Evolutionary conservation across 1,284 basidiomycete species (phyloP).

Genomic region (Anthracocystis walkeri): DNA sequence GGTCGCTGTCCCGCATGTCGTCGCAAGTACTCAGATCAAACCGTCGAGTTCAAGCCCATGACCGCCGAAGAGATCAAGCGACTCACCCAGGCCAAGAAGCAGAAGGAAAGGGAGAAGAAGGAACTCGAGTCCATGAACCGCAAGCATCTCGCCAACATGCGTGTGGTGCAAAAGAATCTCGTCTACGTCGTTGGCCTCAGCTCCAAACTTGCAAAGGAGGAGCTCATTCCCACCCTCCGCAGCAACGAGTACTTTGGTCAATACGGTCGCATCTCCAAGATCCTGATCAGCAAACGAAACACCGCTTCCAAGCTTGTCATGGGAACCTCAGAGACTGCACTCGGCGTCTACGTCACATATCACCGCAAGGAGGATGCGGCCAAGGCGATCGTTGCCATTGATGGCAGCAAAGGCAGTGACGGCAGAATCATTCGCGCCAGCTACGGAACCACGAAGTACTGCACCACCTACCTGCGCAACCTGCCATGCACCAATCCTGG

Average conservation of each 20-base stretch:
- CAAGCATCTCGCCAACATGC: constrained; percentile 89
- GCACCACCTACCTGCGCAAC: constrained; percentile 92
- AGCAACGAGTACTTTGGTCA: constrained; percentile 98
- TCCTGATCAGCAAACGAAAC: constrained; percentile 90
- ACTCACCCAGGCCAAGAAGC: constrained; percentile 94
- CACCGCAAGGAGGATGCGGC: constrained; percentile 94
- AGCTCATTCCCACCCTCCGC: constrained; percentile 93
- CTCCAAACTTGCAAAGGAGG: constrained; percentile 93
- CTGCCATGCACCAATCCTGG: constrained; percentile 85
- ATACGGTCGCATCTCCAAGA: constrained; percentile 97
- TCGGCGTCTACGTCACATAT: constrained; percentile 97
- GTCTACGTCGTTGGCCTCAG: constrained; percentile 94
- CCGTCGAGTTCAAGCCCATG: constrained; percentile 94
- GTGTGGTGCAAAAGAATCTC: constrained; percentile 95
- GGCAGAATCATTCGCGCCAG: constrained; percentile 80
- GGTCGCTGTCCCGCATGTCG: constrained; percentile 97
- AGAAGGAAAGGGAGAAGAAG: constrained; percentile 93
- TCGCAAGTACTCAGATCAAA: constrained; percentile 90
- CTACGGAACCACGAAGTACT: constrained; percentile 97
- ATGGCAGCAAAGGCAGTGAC: constrained; percentile 77
- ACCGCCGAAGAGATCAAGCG: constrained; percentile 95
- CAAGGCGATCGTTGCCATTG: constrained; percentile 89
- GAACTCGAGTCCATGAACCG: constrained; percentile 90
- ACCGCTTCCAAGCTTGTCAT: constrained; percentile 74
- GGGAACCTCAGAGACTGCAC: constrained; percentile 76